Evolutionary conservation across 345 rosid species (phyloP).

Genomic region (Syzygium aqueum): DNA sequence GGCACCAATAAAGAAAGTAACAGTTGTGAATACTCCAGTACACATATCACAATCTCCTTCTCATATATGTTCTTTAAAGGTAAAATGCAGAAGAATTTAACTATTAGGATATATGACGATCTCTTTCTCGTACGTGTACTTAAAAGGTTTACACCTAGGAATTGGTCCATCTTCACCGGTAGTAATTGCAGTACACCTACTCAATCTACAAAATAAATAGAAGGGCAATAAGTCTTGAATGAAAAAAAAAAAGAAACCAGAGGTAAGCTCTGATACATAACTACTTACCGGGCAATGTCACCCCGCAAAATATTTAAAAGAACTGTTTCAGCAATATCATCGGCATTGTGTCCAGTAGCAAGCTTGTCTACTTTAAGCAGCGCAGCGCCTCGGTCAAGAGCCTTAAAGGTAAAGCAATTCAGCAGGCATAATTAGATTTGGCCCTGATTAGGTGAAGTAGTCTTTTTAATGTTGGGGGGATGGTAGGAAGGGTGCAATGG

Average conservation of each 20-base stretch:
- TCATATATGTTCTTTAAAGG: not conserved
- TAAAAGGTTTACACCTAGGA: constrained; percentile 96
- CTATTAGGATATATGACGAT: constrained; percentile 87
- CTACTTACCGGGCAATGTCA: constrained; percentile 76
- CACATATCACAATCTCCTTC: not conserved
- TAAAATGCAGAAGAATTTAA: not conserved
- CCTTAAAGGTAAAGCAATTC: constrained; percentile 26
- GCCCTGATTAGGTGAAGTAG: not conserved
- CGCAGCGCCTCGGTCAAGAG: constrained; percentile 93
- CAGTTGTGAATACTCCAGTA: not conserved
- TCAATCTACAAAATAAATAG: constrained; percentile 33
- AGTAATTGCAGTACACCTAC: constrained; percentile 78
- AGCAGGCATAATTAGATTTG: not conserved
- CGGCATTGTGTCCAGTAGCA: constrained; percentile 91
- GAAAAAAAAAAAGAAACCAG: not conserved
- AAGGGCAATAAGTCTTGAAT: not conserved
- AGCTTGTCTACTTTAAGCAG: constrained; percentile 83
- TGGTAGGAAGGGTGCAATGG: not conserved
- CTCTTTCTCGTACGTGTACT: constrained; percentile 92
- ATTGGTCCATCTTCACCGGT: constrained; percentile 98
- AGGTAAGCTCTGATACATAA: not conserved
- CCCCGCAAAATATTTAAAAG: constrained; percentile 84
- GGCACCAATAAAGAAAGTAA: not conserved
- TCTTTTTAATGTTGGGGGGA: not conserved
- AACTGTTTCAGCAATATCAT: constrained; percentile 96